Conservation (phyloP, 768 basidiomycete species). For the Kwoniella sp. region DNA sequence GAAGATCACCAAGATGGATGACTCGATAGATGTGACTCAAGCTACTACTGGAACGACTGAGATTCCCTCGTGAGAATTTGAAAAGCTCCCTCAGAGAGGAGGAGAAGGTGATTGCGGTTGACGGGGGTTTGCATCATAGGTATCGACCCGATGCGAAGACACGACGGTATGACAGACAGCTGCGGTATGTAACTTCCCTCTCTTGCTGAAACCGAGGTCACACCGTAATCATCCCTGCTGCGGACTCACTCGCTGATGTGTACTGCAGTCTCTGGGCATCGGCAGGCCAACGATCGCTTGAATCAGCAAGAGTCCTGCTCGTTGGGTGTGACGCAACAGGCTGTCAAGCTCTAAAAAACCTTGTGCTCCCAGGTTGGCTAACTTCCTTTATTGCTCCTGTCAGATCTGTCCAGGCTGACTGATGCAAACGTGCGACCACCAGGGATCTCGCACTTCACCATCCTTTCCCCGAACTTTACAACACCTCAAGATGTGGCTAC, state of each 20-base stretch:
- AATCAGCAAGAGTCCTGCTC: conserved; percentile 77
- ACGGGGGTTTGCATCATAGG: conserved; percentile 50
- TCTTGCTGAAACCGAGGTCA: no score
- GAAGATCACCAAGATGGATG: conserved; percentile 50
- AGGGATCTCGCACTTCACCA: conserved; percentile 89
- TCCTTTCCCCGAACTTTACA: conserved; percentile 70
- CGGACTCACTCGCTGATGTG: no score
- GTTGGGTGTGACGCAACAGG: conserved; percentile 79
- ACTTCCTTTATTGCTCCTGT: neutral
- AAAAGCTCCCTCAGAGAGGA: neutral
- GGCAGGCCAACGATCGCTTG: conserved; percentile 84
- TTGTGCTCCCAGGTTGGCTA: conserved; percentile 79
- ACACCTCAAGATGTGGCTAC: conserved; percentile 80
- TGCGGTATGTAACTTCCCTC: conserved; percentile 63
- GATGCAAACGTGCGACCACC: neutral
- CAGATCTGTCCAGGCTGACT: neutral
- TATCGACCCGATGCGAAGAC: conserved; percentile 81
- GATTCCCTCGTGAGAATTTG: conserved; percentile 46
- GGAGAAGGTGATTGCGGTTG: neutral
- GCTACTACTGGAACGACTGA: conserved; percentile 42
- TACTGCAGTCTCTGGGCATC: conserved; percentile 81
- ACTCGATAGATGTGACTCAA: conserved; percentile 44
- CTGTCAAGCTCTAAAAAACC: conserved; percentile 89
- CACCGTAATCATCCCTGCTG: no score
- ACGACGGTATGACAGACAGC: conserved; percentile 89